A percentile compares a stretch with the other conserved stretches of the same genome.
These are phyloP conservation scores for Beauveria sp. DNA, from an alignment of 2,329 filamentous ascomycete genomes.

Conservation along the genomic window DNA sequence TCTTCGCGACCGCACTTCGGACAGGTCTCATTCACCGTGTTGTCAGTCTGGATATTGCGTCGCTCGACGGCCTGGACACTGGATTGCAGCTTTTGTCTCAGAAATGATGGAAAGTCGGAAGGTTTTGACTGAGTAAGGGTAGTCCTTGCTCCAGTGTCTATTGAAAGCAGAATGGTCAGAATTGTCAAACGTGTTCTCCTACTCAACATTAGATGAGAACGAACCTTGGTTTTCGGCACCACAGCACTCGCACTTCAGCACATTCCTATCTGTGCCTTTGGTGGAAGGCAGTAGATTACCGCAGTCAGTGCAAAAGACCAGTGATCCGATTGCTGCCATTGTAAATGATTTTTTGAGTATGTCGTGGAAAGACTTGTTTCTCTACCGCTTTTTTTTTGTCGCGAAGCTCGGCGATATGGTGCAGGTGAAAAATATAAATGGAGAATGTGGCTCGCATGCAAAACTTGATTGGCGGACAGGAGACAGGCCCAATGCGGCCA, in stretches of 20 bases:
- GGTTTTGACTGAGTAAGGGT: conserved; percentile 81
- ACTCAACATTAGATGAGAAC: conserved; percentile 14
- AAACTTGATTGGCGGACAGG: neutral
- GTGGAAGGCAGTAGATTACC: conserved; percentile 82
- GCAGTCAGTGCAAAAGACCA: conserved; percentile 90
- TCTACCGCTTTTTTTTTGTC: conserved; percentile 5
- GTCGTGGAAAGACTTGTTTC: neutral
- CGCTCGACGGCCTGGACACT: conserved; percentile 74
- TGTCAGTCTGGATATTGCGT: conserved; percentile 69
- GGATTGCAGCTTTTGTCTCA: conserved; percentile 77
- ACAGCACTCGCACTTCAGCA: conserved; percentile 78
- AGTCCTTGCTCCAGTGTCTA: conserved; percentile 67
- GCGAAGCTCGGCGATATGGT: neutral
- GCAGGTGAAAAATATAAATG: conserved; percentile 2
- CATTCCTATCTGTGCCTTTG: conserved; percentile 65
- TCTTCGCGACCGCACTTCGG: conserved; percentile 73
- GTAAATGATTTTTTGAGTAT: conserved; percentile 12
- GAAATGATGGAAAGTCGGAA: conserved; percentile 80
- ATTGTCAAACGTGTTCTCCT: neutral
- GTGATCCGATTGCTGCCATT: conserved; percentile 85
- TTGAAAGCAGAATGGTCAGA: conserved; percentile 4
- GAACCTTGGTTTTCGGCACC: conserved; percentile 76
- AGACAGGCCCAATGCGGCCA: neutral
- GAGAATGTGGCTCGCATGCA: neutral
- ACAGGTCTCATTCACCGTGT: conserved; percentile 60